Evolutionary conservation across 495 filamentous ascomycete genomes (phyloP).

Genomic region (Penicillium waksmanii): DNA sequence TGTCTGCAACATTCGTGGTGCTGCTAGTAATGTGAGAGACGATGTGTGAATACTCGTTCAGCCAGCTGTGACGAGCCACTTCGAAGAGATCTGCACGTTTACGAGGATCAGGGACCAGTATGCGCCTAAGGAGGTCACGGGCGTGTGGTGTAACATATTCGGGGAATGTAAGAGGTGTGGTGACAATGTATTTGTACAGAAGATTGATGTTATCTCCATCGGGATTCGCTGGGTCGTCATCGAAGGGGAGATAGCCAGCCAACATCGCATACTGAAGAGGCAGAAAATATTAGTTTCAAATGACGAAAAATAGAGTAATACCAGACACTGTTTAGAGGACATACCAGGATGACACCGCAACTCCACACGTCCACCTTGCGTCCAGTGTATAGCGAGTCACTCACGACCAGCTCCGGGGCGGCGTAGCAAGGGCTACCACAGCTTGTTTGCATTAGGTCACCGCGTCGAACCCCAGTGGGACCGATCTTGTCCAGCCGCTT

Average conservation of each 20-base stretch:
- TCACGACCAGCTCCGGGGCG: conserved; percentile 95
- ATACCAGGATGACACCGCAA: conserved; percentile 95
- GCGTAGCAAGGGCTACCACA: conserved; percentile 81
- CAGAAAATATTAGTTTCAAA: conserved; percentile 11
- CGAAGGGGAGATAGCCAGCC: conserved; percentile 97
- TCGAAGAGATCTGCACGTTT: conserved; percentile 97
- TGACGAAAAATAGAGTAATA: neutral
- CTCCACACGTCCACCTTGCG: conserved; percentile 99
- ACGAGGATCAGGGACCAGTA: conserved; percentile 93
- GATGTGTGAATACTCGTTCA: conserved; percentile 92
- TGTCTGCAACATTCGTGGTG: conserved; percentile 84
- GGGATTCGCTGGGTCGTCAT: conserved; percentile 97
- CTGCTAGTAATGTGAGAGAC: conserved; percentile 96
- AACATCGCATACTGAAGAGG: conserved; percentile 90
- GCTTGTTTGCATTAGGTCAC: conserved; percentile 62
- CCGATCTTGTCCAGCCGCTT: conserved; percentile 78
- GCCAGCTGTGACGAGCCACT: conserved; percentile 96
- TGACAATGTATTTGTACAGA: conserved; percentile 98
- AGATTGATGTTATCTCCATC: conserved; percentile 99
- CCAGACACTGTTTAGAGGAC: neutral
- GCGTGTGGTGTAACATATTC: conserved; percentile 99
- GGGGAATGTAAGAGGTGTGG: conserved; percentile 94
- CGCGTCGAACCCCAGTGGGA: conserved; percentile 80
- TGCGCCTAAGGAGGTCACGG: conserved; percentile 86
- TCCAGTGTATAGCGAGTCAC: conserved; percentile 95